Evolutionary conservation across 176 grass and related monocot species (phyloP).

Genomic region (Oryza coarctata): DNA sequence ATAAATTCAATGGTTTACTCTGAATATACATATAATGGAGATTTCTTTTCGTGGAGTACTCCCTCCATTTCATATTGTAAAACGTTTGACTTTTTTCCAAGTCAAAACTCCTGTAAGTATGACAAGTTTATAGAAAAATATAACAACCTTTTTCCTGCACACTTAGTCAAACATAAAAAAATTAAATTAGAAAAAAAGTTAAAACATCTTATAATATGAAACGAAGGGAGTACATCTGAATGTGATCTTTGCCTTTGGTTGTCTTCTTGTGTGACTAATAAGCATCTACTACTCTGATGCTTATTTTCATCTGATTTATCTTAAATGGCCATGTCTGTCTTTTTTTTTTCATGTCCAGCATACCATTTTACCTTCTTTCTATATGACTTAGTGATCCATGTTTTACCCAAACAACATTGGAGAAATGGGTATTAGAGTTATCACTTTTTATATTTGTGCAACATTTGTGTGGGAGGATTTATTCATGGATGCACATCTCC

Average conservation of each 20-base stretch:
- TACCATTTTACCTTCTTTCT: not conserved
- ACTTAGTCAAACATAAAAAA: too few relatives aligned
- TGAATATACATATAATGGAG: not conserved
- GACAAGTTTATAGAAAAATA: too few relatives aligned
- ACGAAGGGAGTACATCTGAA: not conserved
- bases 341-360: not conserved
- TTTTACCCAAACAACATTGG: not conserved
- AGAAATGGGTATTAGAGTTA: not conserved
- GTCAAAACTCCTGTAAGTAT: too few relatives aligned
- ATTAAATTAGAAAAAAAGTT: too few relatives aligned
- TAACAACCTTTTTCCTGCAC: too few relatives aligned
- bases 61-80: too few relatives aligned
- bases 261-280: not conserved
- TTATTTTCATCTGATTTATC: not conserved
- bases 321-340: not conserved
- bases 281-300: not conserved
- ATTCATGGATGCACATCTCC: not conserved
- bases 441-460: not conserved
- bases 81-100: too few relatives aligned
- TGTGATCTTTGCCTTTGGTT: not conserved
- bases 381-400: not conserved
- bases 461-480: too few relatives aligned
- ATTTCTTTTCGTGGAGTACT: too few relatives aligned
- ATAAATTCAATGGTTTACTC: not conserved
- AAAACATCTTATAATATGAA: too few relatives aligned